Base-by-base conservation (phyloP, 257 asterid genomes). In the Agastache rugosa region DNA sequence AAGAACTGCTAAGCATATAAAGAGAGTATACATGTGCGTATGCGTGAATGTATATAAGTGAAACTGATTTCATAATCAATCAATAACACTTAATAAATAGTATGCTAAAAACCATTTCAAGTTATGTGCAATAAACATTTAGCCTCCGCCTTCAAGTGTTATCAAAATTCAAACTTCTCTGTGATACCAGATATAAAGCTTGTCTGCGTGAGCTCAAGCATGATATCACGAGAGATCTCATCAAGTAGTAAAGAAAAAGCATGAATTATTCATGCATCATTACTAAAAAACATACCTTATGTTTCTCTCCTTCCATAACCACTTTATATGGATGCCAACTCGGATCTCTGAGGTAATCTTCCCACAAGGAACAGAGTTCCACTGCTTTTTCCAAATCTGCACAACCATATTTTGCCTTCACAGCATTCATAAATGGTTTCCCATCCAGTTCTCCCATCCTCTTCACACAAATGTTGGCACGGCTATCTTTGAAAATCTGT, bases 271-370 rank as follows among this genome's bases (percentile, higher is more conserved):
- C 15, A 64, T 41, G 25, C 35, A 73, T 31, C 31, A 17, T 12
- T n/a, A 22, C 58, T 16, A 66, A 70, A 78, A 72, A 39, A 69
- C 74, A 51, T 81, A 91, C 97, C 97, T 88, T 75, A 6, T 66
- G 75, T 11, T 78, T 68, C 31, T 54, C 95, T 71, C 89, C 97
- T 50, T 37, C 80, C 73, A n/a, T 61, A 79, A 88, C 78, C 72
- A 88, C 47, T 79, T 86, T 89, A 66, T 81, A 89, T 8, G 97
- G 97, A 78, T 91, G 89, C 97, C 97, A 91, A 75, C 60, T 80
- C 75, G 96, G 83, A 84, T 91, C 96, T 81, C 93, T 80, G 54
- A 89, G 87, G 80, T 80, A 11, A 65, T 84, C 87, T 14, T 91
- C 95, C 96, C 96, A 91, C 67, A 75, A 45, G 58, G 96, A 88